A percentile compares a stretch with the other conserved stretches of the same genome.
Evolutionary conservation across 169 alveolate genomes (phyloP).

Genomic region (Cryptosporidium sp.): DNA sequence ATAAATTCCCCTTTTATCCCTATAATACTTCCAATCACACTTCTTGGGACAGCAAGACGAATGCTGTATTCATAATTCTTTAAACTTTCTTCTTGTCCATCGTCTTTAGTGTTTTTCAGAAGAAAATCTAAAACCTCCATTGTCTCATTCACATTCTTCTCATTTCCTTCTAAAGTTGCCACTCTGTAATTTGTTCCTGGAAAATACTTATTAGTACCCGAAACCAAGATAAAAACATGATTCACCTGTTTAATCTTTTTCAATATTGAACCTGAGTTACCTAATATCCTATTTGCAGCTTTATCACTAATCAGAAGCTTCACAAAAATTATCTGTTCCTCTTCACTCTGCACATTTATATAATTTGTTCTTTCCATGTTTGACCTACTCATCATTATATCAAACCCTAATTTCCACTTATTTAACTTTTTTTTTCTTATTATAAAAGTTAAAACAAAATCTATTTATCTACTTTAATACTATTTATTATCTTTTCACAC

Average conservation of each 20-base stretch:
- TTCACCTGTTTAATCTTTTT: constrained; percentile 42
- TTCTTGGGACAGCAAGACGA: constrained; percentile 65
- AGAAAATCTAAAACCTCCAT: constrained; percentile 43
- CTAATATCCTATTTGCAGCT: constrained; percentile 39
- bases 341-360: not conserved
- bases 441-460: not conserved
- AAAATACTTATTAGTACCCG: constrained; percentile 50
- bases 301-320: constrained; percentile 47
- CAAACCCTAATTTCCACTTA: not conserved
- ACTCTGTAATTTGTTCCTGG: constrained; percentile 75
- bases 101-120: constrained; percentile 8
- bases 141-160: constrained; percentile 62
- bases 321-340: constrained; percentile 26
- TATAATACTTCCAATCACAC: constrained; percentile 65
- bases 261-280: constrained; percentile 55
- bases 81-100: not conserved
- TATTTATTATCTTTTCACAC: constrained; percentile 13
- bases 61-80: constrained; percentile 19
- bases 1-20: constrained; percentile 72
- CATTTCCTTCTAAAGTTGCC: constrained; percentile 70
- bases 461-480: not conserved
- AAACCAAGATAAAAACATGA: constrained; percentile 56
- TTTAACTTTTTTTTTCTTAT: not conserved
- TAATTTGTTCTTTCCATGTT: not conserved
- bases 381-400: not conserved